Base-by-base conservation (phyloP, 257 asterid species). In the Capsicum rhomboideum region DNA sequence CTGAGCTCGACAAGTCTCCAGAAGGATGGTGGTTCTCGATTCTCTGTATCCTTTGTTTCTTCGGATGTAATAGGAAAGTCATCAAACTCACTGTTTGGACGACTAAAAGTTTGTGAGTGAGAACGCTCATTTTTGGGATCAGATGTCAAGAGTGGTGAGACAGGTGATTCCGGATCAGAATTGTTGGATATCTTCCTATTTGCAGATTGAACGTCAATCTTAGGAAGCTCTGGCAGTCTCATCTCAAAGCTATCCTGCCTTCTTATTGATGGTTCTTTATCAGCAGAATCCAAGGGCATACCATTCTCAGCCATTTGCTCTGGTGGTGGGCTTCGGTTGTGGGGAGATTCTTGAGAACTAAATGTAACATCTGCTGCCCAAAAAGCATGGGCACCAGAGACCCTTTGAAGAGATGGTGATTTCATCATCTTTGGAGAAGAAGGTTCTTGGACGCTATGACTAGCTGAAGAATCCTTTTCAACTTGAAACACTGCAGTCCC, bases 1-100 rank as follows among this genome's bases (percentile, higher is more conserved):
- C 99, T 97, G 84, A 97, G 98, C 87, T 97, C 98, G 80, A 95
- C 93, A 77, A 97, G 98, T 90, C 99, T 95, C 98, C 97, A 97
- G 69, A 93, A 91, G 16, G 99, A 90, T 53, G 99, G 98, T 90
- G 92, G 93, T 83, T 90, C 90, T 46, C 72, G 91, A 86, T 91
- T 89, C 83, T 82, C 87, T 31, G 88, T 80, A 86, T 88, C 91
- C 91, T 84, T 92, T 23, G 89, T 66, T 85, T 91, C 93, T 87
- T 85, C 86, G 59, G 90, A 83, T 71, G 88, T 59, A 84, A 87
- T 69, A 26, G 93, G 90, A 80, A 85, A 82, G 82, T 89, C 92
- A 85, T 93, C 98, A 81, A 86, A 93, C 71, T 92, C 85, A 81
- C 91, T 90, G 85, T 49, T 91, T 50, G 99, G 99, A 37, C 99